phyloP scores from a whole-genome alignment of 1,284 basidiomycete genomes.

The Sporisorium graminicola region DNA sequence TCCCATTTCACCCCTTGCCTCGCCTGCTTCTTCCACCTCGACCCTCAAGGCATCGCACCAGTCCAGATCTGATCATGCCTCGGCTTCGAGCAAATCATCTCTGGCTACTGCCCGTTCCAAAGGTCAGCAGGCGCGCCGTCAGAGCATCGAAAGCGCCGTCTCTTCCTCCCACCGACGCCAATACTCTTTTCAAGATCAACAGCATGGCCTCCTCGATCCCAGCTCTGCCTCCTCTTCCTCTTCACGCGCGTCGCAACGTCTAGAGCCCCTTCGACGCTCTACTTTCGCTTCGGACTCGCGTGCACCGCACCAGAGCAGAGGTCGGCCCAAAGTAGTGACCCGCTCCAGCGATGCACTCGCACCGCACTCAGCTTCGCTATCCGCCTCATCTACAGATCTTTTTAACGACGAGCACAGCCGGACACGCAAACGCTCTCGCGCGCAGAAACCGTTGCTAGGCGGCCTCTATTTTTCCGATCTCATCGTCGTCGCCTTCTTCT shows the following conservation, averaged over 20 bases:
- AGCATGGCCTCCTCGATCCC: neutral
- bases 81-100: slow-evolving; percentile 11
- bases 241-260: slow-evolving; percentile 11
- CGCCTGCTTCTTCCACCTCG: slow-evolving; percentile 50
- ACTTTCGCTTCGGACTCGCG: slow-evolving; percentile 9
- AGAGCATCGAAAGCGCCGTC: slow-evolving; percentile 40
- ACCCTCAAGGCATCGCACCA: slow-evolving; percentile 32
- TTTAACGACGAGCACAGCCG: slow-evolving; percentile 14
- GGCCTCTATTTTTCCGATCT: slow-evolving; percentile 66
- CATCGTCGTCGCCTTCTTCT: slow-evolving; percentile 61
- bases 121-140: slow-evolving; percentile 44
- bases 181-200: slow-evolving; percentile 5
- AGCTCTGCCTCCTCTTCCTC: slow-evolving; percentile 15
- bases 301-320: neutral
- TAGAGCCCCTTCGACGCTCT: slow-evolving; percentile 19
- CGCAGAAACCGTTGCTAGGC: slow-evolving; percentile 55
- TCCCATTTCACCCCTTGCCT: slow-evolving; percentile 24
- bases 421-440: slow-evolving; percentile 16
- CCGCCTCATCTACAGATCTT: slow-evolving; percentile 5
- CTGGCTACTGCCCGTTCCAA: slow-evolving; percentile 32
- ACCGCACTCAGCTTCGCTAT: neutral
- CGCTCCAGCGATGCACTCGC: slow-evolving; percentile 5
- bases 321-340: slow-evolving; percentile 3
- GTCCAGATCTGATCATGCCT: slow-evolving; percentile 6
- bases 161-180: slow-evolving; percentile 20